Evolutionary conservation across 2,329 filamentous ascomycete genomes (phyloP).

Genomic region (Fusarium sp.): DNA sequence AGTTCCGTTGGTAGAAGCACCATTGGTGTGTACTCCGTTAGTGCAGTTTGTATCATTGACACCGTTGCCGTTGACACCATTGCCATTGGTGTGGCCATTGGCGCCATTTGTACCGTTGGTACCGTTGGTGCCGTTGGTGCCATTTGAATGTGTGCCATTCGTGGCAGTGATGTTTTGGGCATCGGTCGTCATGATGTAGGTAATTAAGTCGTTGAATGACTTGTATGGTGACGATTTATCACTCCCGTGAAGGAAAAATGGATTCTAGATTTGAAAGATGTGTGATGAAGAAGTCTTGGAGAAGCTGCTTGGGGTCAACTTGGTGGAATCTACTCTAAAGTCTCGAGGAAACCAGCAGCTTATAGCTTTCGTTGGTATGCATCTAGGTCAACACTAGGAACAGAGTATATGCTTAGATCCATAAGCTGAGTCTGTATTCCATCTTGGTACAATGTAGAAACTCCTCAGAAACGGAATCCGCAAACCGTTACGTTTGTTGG

Average conservation of each 20-base stretch:
- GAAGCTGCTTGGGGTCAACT: neutral
- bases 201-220: neutral
- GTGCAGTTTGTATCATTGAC: neutral
- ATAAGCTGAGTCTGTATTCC: neutral
- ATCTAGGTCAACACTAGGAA: neutral
- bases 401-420: neutral
- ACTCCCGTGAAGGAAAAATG: neutral
- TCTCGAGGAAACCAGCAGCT: neutral
- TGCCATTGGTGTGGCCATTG: neutral
- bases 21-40: constrained; percentile 1
- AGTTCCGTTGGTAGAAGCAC: neutral
- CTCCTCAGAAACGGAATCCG: neutral
- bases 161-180: neutral
- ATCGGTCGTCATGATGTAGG: neutral
- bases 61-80: neutral
- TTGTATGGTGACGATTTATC: neutral
- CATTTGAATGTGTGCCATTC: neutral
- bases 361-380: neutral
- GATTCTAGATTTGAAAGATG: neutral
- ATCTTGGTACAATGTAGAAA: neutral
- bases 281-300: neutral
- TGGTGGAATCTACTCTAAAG: neutral
- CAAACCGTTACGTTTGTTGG: neutral
- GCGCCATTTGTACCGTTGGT: neutral
- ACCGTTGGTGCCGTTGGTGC: neutral